These are phyloP conservation scores for Blastobotrys muscicola DNA, from an alignment of 805 yeast species.

Conservation along the genomic window DNA sequence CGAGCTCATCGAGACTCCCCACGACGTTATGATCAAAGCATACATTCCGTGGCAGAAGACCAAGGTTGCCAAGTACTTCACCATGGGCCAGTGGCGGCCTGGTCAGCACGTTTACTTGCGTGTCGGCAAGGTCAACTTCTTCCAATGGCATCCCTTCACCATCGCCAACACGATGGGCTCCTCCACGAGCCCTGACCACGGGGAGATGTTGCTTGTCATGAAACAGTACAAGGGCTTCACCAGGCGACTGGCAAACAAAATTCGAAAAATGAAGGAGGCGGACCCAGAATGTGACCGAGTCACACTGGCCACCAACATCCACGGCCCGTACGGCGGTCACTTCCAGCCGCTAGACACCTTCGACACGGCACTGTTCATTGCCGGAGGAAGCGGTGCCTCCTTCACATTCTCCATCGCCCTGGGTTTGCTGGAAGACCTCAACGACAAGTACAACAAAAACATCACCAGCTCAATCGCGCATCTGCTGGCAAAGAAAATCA, in stretches of 20 bases:
- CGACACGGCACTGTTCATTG: constrained; percentile 32
- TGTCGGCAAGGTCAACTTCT: constrained; percentile 30
- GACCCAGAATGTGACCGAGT: constrained; percentile 15
- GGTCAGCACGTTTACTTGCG: constrained; percentile 40
- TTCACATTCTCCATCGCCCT: constrained; percentile 38
- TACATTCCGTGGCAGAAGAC: constrained; percentile 24
- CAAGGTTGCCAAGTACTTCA: constrained; percentile 9
- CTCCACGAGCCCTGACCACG: constrained; percentile 22
- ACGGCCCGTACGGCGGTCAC: constrained; percentile 39
- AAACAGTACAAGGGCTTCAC: constrained; percentile 38
- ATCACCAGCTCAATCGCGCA: no score
- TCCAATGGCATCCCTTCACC: constrained; percentile 42
- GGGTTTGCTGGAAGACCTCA: constrained; percentile 27
- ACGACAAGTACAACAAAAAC: constrained; percentile 10
- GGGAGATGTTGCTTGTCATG: constrained; percentile 34
- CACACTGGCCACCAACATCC: constrained; percentile 22
- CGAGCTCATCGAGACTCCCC: constrained; percentile 32
- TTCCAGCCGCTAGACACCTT: constrained; percentile 36
- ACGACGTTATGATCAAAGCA: constrained; percentile 30
- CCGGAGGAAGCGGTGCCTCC: constrained; percentile 40
- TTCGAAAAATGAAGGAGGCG: constrained; percentile 18
- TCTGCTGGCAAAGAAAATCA: constrained; percentile 16
- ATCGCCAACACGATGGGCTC: constrained; percentile 27
- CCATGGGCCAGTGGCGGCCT: constrained; percentile 34
- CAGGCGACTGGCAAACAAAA: constrained; percentile 26